Percentiles rank a stretch among this genome's conserved stretches.
Conservation (phyloP, 1,284 basidiomycete species). For the Ceraceosorus guamensis region DNA sequence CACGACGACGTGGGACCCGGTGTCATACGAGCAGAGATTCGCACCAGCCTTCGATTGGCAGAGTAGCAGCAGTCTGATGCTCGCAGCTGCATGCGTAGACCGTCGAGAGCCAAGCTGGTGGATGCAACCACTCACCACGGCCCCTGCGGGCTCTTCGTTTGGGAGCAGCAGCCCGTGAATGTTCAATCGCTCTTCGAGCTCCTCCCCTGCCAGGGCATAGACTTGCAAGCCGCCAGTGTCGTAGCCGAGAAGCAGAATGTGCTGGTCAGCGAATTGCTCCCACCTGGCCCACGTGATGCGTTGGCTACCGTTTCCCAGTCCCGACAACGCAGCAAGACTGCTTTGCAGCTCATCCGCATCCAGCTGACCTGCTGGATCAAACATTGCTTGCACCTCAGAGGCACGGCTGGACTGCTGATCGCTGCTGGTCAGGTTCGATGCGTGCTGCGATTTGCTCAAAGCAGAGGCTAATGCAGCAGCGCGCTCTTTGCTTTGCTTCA, state of each 20-base stretch:
- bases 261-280: background rate
- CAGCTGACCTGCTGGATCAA: background rate
- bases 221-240: background rate
- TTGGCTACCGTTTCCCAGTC: background rate
- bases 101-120: background rate
- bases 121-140: background rate
- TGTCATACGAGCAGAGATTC: too few species aligned
- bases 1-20: too few species aligned
- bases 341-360: background rate
- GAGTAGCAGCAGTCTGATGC: too few species aligned
- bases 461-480: background rate
- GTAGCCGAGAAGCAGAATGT: background rate
- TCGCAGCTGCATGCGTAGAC: too few species aligned
- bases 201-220: background rate
- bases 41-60: too few species aligned
- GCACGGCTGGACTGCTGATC: too few species aligned
- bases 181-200: background rate
- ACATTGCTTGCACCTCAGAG: too few species aligned
- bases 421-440: background rate
- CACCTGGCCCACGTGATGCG: background rate
- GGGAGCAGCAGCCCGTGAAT: background rate
- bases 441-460: background rate
- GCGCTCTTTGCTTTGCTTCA: background rate
- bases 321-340: too few species aligned
- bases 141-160: background rate